Percentiles rank a stretch among this genome's conserved stretches.
phyloP scores from a whole-genome alignment of 202 grass and related monocot genomes.

The Zizania palustris region DNA sequence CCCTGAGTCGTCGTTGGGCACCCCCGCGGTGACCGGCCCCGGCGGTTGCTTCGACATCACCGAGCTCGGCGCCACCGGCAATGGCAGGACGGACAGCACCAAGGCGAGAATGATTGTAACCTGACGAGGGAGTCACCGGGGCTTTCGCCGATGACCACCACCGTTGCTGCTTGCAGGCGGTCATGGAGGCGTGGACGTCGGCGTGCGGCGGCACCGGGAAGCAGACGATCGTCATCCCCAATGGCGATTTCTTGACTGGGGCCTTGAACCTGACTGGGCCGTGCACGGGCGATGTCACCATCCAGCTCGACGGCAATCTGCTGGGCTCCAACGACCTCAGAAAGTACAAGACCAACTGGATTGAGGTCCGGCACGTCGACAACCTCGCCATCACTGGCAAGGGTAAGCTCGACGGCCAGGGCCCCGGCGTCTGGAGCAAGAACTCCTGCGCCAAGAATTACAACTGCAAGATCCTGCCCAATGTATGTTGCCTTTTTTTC shows the following conservation, averaged over 20 bases:
- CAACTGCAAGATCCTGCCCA: constrained; percentile 55
- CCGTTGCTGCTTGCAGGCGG: constrained; percentile 16
- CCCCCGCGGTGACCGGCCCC: neutral
- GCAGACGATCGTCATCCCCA: constrained; percentile 53
- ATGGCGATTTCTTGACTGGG: constrained; percentile 45
- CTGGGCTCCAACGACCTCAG: constrained; percentile 40
- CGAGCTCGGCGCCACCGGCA: constrained; percentile 41
- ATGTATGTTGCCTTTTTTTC: constrained; percentile 18
- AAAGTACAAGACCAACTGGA: constrained; percentile 52
- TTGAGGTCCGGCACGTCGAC: constrained; percentile 57
- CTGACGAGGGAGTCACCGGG: neutral
- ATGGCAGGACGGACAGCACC: constrained; percentile 55
- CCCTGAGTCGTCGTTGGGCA: too few species aligned
- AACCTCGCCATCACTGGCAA: constrained; percentile 50
- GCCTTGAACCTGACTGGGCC: constrained; percentile 55
- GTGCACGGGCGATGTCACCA: constrained; percentile 50
- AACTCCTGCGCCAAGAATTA: constrained; percentile 63
- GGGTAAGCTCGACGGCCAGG: constrained; percentile 54
- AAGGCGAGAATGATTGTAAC: constrained; percentile 22
- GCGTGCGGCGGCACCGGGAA: constrained; percentile 46
- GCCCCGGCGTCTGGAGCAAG: constrained; percentile 50
- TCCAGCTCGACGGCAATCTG: constrained; percentile 58
- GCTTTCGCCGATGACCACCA: neutral
- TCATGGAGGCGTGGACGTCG: constrained; percentile 54
- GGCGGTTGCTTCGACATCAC: constrained; percentile 34